These are phyloP conservation scores for Pseudopyricularia cyperi DNA, from an alignment of 2,329 filamentous ascomycete genomes.

Conservation along the genomic window DNA sequence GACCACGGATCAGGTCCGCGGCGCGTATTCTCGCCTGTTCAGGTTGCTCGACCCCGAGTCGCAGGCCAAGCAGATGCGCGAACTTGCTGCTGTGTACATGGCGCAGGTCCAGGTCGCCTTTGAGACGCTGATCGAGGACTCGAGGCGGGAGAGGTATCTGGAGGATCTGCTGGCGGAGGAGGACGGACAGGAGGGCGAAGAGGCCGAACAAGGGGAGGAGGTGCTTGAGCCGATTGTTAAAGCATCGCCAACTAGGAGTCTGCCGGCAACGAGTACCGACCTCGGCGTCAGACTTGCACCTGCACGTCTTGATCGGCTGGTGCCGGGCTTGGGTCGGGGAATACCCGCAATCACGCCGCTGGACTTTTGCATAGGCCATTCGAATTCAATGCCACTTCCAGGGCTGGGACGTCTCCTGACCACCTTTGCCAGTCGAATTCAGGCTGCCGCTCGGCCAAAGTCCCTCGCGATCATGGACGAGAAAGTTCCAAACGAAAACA, in stretches of 20 bases:
- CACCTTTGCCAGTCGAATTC: background rate
- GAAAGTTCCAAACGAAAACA: background rate
- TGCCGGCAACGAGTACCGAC: constrained; percentile 19
- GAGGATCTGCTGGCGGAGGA: constrained; percentile 11
- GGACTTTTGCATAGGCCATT: constrained; percentile 26
- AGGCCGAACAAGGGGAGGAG: constrained; percentile 10
- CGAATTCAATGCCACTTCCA: constrained; percentile 21
- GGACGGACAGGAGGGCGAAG: constrained; percentile 7
- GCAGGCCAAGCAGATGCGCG: constrained; percentile 24
- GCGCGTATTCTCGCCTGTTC: constrained; percentile 30
- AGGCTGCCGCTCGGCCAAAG: background rate
- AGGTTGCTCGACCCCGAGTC: constrained; percentile 29
- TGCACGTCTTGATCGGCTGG: constrained; percentile 3
- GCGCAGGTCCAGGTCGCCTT: constrained; percentile 28
- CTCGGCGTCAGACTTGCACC: constrained; percentile 23
- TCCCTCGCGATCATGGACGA: background rate
- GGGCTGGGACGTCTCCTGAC: constrained; percentile 12
- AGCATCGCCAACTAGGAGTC: background rate
- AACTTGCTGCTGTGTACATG: constrained; percentile 26
- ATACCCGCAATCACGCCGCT: constrained; percentile 13
- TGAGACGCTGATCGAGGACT: constrained; percentile 32
- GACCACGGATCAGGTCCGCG: constrained; percentile 22
- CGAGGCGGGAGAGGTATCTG: constrained; percentile 24
- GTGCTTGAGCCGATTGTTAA: constrained; percentile 2
- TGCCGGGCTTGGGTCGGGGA: background rate